phyloP scores from a whole-genome alignment of 257 asterid species.

The Galeopsis tetrahit region DNA sequence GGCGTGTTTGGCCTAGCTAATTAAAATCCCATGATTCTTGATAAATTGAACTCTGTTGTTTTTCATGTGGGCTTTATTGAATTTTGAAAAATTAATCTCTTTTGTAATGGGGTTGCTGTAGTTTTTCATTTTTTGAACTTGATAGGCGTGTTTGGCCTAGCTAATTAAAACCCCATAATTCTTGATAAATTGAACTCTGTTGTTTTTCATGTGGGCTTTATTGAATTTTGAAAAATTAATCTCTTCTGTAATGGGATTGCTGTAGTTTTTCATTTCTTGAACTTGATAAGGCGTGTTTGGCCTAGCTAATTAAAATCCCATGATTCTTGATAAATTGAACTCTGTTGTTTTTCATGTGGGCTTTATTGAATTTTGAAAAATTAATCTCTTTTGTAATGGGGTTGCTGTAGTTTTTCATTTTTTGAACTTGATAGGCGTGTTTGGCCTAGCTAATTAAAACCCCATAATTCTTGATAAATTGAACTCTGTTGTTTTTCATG shows the following conservation, averaged over 20 bases:
- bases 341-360: no score
- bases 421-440: neutral
- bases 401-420: slow-evolving; percentile 16
- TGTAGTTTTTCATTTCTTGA: neutral
- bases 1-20: slow-evolving; percentile 25
- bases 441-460: slow-evolving; percentile 29
- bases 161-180: no score
- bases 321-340: no score
- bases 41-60: no score
- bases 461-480: no score
- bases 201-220: neutral
- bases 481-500: neutral
- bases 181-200: no score
- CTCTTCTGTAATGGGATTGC: slow-evolving; percentile 12
- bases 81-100: neutral
- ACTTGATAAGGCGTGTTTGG: slow-evolving; percentile 11
- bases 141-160: slow-evolving; percentile 23
- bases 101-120: slow-evolving; percentile 21
- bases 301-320: no score
- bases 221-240: neutral
- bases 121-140: neutral
- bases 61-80: neutral
- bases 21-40: no score
- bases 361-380: neutral
- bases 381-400: neutral